A percentile compares a stretch with the other conserved stretches of the same genome.
Evolutionary conservation across 2,329 filamentous ascomycete genomes (phyloP).

Genomic region (Pseudogymnoascus pannorum): DNA sequence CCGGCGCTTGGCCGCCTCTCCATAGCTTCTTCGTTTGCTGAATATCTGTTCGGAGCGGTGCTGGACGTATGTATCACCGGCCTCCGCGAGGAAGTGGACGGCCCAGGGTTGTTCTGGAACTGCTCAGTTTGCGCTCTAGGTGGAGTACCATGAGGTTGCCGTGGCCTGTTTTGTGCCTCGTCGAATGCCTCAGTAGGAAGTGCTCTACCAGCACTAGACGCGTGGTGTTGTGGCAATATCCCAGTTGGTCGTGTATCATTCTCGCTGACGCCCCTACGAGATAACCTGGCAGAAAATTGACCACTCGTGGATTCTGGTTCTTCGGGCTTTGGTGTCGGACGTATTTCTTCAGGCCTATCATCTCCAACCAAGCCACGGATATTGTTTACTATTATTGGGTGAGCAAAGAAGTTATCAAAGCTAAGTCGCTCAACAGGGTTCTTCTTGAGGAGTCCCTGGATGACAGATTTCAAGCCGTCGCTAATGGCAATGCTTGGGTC

Average conservation of each 20-base stretch:
- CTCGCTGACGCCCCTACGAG: slow-evolving; percentile 16
- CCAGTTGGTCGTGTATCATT: slow-evolving; percentile 13
- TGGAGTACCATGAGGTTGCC: slow-evolving; percentile 20
- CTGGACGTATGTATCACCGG: slow-evolving; percentile 35
- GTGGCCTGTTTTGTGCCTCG: slow-evolving; percentile 13
- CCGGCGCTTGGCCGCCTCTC: slow-evolving; percentile 26
- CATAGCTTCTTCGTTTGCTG: slow-evolving; percentile 25
- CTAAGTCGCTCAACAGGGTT: slow-evolving; percentile 78
- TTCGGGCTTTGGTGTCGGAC: slow-evolving; percentile 12
- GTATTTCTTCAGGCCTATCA: slow-evolving; percentile 44
- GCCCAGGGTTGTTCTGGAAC: not conserved
- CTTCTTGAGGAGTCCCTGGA: slow-evolving; percentile 73
- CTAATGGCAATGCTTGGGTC: slow-evolving; percentile 56
- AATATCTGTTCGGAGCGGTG: slow-evolving; percentile 41
- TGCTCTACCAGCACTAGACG: not conserved
- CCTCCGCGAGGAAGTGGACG: slow-evolving; percentile 11
- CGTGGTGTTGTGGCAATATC: not conserved
- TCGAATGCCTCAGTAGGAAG: slow-evolving; percentile 11
- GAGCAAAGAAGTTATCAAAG: slow-evolving; percentile 78
- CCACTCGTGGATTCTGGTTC: slow-evolving; percentile 18
- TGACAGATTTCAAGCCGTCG: slow-evolving; percentile 70
- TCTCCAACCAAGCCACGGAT: slow-evolving; percentile 80
- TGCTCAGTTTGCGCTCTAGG: slow-evolving; percentile 12
- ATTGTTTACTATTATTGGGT: slow-evolving; percentile 61
- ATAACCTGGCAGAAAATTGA: slow-evolving; percentile 21